Conservation (phyloP, 2,329 filamentous ascomycete species). For the Botrytis paeoniae region DNA sequence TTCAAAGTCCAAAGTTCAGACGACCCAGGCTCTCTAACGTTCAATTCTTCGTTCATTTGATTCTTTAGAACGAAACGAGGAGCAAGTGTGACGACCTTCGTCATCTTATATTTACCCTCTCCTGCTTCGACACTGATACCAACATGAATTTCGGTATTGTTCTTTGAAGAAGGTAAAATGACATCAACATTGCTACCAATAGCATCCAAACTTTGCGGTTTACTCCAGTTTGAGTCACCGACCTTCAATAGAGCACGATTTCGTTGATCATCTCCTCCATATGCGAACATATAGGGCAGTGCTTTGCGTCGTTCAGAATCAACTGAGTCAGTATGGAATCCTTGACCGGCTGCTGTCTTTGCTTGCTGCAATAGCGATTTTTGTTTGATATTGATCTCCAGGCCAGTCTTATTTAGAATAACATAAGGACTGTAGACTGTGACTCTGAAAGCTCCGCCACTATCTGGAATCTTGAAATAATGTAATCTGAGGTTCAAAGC, state of each 20-base stretch:
- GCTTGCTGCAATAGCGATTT: constrained; percentile 86
- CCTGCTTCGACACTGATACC: constrained; percentile 87
- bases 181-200: constrained; percentile 92
- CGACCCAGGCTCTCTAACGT: constrained; percentile 88
- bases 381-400: constrained; percentile 82
- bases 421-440: constrained; percentile 95
- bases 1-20: constrained; percentile 78
- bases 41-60: constrained; percentile 81
- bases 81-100: constrained; percentile 89
- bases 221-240: constrained; percentile 91
- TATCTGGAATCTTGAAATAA: constrained; percentile 86
- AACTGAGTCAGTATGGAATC: constrained; percentile 50
- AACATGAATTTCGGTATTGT: constrained; percentile 79
- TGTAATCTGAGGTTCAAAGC: constrained; percentile 80
- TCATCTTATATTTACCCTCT: constrained; percentile 96
- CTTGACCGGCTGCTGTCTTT: constrained; percentile 79
- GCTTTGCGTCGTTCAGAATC: constrained; percentile 64
- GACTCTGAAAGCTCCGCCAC: constrained; percentile 93
- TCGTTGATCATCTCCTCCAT: constrained; percentile 79
- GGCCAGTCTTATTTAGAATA: constrained; percentile 89
- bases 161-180: constrained; percentile 68
- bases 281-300: constrained; percentile 94
- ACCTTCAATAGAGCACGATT: constrained; percentile 88
- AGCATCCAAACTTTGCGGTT: constrained; percentile 95
- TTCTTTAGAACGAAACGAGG: constrained; percentile 94